These are phyloP conservation scores for Rosa hybrid DNA, from an alignment of 331 rosid species.

Conservation along the genomic window DNA sequence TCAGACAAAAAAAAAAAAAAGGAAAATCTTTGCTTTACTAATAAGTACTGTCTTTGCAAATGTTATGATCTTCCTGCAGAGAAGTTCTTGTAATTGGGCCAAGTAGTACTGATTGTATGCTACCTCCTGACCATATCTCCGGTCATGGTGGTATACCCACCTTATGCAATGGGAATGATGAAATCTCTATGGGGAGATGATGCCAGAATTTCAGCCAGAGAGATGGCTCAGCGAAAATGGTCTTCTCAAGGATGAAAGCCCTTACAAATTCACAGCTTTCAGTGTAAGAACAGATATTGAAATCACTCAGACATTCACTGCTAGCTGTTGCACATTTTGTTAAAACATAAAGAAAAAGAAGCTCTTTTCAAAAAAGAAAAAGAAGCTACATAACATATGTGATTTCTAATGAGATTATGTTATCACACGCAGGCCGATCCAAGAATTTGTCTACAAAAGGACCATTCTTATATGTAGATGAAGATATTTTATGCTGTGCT, in stretches of 20 bases:
- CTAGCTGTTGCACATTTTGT: neutral
- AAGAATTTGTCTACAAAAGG: slow-evolving; percentile 27
- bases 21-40: too few relatives aligned
- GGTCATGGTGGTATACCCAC: slow-evolving; percentile 26
- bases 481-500: slow-evolving; percentile 20
- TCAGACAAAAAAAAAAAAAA: too few relatives aligned
- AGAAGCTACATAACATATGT: neutral
- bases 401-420: neutral
- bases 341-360: neutral
- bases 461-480: slow-evolving; percentile 21
- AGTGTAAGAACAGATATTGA: neutral
- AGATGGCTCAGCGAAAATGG: slow-evolving; percentile 26
- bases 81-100: slow-evolving; percentile 89
- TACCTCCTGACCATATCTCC: slow-evolving; percentile 69
- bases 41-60: neutral
- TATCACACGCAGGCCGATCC: slow-evolving; percentile 23
- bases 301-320: neutral
- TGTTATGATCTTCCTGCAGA: slow-evolving; percentile 34
- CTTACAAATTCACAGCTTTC: slow-evolving; percentile 23
- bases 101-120: slow-evolving; percentile 74
- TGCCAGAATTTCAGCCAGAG: slow-evolving; percentile 19
- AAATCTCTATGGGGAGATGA: slow-evolving; percentile 19
- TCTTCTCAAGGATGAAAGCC: slow-evolving; percentile 15
- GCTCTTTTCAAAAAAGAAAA: neutral
- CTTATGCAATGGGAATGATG: slow-evolving; percentile 4